Base-by-base conservation (phyloP, 495 filamentous ascomycete genomes). In the Amorphotheca resinae region DNA sequence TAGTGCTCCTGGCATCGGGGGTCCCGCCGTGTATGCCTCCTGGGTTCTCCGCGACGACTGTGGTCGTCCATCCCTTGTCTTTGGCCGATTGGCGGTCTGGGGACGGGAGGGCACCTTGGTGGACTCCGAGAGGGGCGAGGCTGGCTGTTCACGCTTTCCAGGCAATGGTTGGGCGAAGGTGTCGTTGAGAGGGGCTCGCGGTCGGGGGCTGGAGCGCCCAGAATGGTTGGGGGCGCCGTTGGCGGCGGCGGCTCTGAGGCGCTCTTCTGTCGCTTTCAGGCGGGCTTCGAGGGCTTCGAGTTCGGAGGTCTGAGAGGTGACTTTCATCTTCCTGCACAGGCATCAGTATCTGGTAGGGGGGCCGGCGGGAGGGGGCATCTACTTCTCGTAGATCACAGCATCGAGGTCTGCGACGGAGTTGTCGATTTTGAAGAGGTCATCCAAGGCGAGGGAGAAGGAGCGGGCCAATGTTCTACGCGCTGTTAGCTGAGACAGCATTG, bases 341-440 rank as follows among this genome's bases (percentile, higher is more conserved):
- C 3, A 44, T 58, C 26, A 58, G 54, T 37, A 42, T 42, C 18
- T 18, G 38, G 22, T 51, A 15, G 4, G 36, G 3, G 9, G 17
- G 17, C 17, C 12, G 45, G 18, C 7, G 14, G 31, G 59, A 25
- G 44, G 59, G 31, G 35, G 39, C 67, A 80, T 57, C 70, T 40
- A 96, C 88, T 88, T 89, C 60, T 85, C 77, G 57, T 93, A 78
- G 33, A 93, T 76, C 42, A 78, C 76, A 53, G 80, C 72, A 43
- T 80, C 74, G 17, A 96, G 71, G 45, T 84, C 73, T 52, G 82
- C 77, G 46, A 95, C 64, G 50, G 76, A 77, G 55, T 79, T 82
- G 51, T 93, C 82, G 52, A 91, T 77, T 51, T 79, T 73, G 61
- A 96, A 96, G 48, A 87, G 79, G 59, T 87, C 83, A 64, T 93